Evolutionary conservation across 805 yeast species (phyloP).

Genomic region (Starmerella kuoi): DNA sequence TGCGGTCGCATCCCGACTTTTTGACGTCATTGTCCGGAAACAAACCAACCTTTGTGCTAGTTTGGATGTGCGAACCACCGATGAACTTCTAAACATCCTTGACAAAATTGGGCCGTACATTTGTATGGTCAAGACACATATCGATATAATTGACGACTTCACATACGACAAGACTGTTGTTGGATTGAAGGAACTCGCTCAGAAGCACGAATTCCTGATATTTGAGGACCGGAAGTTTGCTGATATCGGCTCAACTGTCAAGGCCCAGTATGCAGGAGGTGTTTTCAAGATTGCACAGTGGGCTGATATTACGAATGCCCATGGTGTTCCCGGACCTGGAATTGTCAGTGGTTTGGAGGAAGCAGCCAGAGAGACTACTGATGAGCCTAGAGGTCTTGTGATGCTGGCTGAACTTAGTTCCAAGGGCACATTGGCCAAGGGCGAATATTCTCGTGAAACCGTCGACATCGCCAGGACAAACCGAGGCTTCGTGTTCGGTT

Average conservation of each 20-base stretch:
- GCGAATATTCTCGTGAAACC: conserved; percentile 77
- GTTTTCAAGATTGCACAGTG: conserved; percentile 79
- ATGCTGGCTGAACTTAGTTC: conserved; percentile 95
- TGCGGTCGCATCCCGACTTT: conserved; percentile 64
- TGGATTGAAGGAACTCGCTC: conserved; percentile 61
- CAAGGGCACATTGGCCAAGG: conserved; percentile 85
- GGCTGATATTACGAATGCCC: conserved; percentile 97
- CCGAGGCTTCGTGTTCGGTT: conserved; percentile 85
- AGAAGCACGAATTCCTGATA: conserved; percentile 76
- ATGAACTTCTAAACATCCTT: conserved; percentile 56
- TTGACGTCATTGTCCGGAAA: conserved; percentile 63
- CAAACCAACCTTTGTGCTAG: conserved; percentile 89
- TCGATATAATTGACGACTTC: conserved; percentile 86
- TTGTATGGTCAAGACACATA: conserved; percentile 86
- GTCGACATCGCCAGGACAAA: conserved; percentile 83
- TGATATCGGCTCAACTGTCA: conserved; percentile 95
- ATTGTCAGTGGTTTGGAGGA: conserved; percentile 78
- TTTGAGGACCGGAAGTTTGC: conserved; percentile 98
- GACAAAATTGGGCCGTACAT: conserved; percentile 84
- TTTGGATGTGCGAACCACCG: conserved; percentile 72
- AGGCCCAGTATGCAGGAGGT: conserved; percentile 85
- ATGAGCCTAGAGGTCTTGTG: conserved; percentile 63
- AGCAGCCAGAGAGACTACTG: conserved; percentile 54
- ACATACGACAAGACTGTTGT: conserved; percentile 62
- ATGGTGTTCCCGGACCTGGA: conserved; percentile 92